Base-by-base conservation (phyloP, 2,329 filamentous ascomycete species). In the Nothophoma quercina region DNA sequence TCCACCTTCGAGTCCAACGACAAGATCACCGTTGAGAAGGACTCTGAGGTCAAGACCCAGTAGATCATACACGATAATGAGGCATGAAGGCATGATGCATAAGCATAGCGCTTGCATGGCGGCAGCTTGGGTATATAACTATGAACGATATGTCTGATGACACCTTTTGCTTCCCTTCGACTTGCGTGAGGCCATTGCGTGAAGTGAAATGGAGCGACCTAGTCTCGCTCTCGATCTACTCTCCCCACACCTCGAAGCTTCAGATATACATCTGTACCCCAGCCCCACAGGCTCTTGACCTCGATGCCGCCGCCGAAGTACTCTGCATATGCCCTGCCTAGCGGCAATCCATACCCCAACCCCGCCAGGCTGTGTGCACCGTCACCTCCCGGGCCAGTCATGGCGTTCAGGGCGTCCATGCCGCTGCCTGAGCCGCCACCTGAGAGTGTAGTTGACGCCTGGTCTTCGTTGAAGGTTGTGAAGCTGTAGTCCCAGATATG, bases 401-500 rank as follows among this genome's bases (percentile, higher is more conserved):
- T 88, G 4, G 88, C 86, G 65, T 88, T 89, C 56, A 97, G 77
- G 0, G 89, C 90, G 67, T 90, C 87, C 69, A 85, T 81, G 18
- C 67, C 70, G 25, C 59, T 67, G 10, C 57, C 55, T 2, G 64
- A 64, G 22, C 58, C 51, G 9, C 77, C 74, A 28, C 76, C 71
- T 10, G 77, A 74, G 67, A 63, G 80, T 69, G 60, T 84, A 75
- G 46, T 62, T 6, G 74, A 72, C 9, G 78, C 77, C 55, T 81
- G 74, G 32, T 88, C 83, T 18, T 91, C 90, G 50, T 85, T 88
- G 74, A 98, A 98, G 0, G 95, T 99, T 16, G 93, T 97, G 73
- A 97, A 99, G 58, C 90, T 95, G 73, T 98, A 99, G 6, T 92
- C 93, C 93, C 95, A 99, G 52, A 99, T 93, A 62, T 93, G 88